Percentiles rank a stretch among this genome's conserved stretches.
Evolutionary conservation across 768 basidiomycete species (phyloP).

Genomic region (Tulasnella sp.): DNA sequence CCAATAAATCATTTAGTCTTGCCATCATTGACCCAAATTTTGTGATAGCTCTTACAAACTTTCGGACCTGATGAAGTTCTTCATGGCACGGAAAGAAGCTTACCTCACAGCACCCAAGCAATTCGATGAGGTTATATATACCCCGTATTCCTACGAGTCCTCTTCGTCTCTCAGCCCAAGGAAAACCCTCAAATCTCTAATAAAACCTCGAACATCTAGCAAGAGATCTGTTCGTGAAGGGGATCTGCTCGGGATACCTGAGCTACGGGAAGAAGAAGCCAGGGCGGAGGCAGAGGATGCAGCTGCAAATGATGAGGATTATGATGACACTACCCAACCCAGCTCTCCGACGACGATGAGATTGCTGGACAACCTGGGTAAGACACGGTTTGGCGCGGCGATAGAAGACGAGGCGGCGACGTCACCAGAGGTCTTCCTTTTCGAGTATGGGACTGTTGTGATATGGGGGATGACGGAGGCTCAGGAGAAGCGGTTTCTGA

Average conservation of each 20-base stretch:
- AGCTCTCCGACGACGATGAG: constrained; percentile 22
- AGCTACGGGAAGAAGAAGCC: constrained; percentile 36
- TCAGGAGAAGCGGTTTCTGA: constrained; percentile 82
- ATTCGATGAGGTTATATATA: constrained; percentile 91
- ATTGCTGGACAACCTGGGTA: constrained; percentile 27
- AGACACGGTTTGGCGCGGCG: constrained; percentile 22
- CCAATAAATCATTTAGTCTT: neutral
- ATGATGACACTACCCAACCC: neutral
- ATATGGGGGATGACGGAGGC: constrained; percentile 97
- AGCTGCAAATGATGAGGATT: constrained; percentile 9
- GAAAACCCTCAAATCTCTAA: constrained; percentile 21
- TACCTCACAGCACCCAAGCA: constrained; percentile 80
- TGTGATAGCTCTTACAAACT: constrained; percentile 75
- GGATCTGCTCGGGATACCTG: constrained; percentile 70
- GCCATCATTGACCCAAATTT: neutral
- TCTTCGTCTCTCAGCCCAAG: constrained; percentile 26
- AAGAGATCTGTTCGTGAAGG: constrained; percentile 33
- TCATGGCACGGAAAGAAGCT: constrained; percentile 67
- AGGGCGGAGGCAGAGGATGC: constrained; percentile 24
- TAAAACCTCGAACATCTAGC: constrained; percentile 7
- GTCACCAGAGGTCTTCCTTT: constrained; percentile 85
- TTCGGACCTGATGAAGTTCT: constrained; percentile 78
- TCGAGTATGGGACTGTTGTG: constrained; percentile 89
- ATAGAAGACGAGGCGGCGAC: constrained; percentile 29
- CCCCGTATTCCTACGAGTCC: constrained; percentile 70